Conservation (phyloP, 208 protist genomes). For the Acanthamoeba royreba region DNA sequence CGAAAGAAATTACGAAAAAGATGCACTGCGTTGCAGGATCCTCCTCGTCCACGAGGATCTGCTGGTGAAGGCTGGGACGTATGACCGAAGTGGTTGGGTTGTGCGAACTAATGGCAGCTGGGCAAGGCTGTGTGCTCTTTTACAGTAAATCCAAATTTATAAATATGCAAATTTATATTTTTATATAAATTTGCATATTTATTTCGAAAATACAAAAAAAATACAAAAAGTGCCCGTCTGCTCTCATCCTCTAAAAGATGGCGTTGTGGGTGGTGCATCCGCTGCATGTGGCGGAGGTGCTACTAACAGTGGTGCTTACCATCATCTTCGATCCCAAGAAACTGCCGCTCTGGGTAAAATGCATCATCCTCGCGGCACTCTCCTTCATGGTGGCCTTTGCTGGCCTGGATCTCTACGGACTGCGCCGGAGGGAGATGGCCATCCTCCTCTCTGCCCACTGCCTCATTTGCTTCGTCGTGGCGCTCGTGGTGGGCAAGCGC, state of each 20-base stretch:
- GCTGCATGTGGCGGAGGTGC: background rate
- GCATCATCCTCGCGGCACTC: background rate
- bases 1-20: too few relatives aligned
- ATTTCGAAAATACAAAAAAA: background rate
- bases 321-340: slow-evolving; percentile 15
- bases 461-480: background rate
- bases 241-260: background rate
- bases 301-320: background rate
- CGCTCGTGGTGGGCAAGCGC: background rate
- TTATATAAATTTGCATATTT: background rate
- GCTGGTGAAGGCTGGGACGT: too few relatives aligned
- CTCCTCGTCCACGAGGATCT: too few relatives aligned
- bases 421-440: background rate
- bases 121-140: too few relatives aligned
- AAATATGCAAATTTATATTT: background rate
- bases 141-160: background rate
- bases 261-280: background rate
- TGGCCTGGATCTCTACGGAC: background rate
- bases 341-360: background rate
- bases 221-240: background rate
- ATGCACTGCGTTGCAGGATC: too few relatives aligned
- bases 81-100: too few relatives aligned
- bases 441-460: background rate
- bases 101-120: too few relatives aligned
- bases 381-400: background rate